Percentiles rank a stretch among this genome's conserved stretches.
These are phyloP conservation scores for Diplodia mutila DNA, from an alignment of 2,329 filamentous ascomycete species.

Conservation along the genomic window DNA sequence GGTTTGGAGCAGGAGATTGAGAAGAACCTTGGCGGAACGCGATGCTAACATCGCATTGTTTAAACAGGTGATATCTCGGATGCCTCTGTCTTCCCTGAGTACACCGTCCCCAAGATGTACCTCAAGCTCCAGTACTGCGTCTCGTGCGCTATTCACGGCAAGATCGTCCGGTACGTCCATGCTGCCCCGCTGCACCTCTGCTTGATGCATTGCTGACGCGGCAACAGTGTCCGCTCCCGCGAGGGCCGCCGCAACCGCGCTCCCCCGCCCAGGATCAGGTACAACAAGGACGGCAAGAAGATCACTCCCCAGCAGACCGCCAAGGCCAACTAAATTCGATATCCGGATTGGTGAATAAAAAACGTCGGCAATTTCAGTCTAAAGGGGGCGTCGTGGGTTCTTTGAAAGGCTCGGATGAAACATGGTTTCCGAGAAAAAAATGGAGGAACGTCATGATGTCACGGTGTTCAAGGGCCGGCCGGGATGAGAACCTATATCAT, in stretches of 20 bases:
- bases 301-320: constrained; percentile 81
- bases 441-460: constrained; percentile 25
- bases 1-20: constrained; percentile 21
- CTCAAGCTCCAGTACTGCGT: constrained; percentile 99
- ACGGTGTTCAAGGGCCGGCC: constrained; percentile 26
- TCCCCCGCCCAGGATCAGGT: constrained; percentile 93
- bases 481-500: constrained; percentile 23
- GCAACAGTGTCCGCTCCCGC: constrained; percentile 85
- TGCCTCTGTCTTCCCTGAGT: constrained; percentile 98
- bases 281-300: constrained; percentile 99
- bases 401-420: constrained; percentile 12
- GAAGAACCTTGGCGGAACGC: constrained; percentile 31
- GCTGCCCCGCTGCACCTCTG: neutral
- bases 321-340: constrained; percentile 53
- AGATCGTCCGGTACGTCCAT: constrained; percentile 97
- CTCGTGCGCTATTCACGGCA: constrained; percentile 99
- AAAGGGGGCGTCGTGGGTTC: constrained; percentile 20
- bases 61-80: constrained; percentile 97
- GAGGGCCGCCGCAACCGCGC: constrained; percentile 98
- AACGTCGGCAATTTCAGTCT: neutral
- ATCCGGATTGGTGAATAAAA: constrained; percentile 6
- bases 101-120: constrained; percentile 99
- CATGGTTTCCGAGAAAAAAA: constrained; percentile 23
- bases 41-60: constrained; percentile 19
- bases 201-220: constrained; percentile 2